A percentile compares a stretch with the other conserved stretches of the same genome.
Conservation (phyloP, 257 asterid species). For the Coffea canephora region DNA sequence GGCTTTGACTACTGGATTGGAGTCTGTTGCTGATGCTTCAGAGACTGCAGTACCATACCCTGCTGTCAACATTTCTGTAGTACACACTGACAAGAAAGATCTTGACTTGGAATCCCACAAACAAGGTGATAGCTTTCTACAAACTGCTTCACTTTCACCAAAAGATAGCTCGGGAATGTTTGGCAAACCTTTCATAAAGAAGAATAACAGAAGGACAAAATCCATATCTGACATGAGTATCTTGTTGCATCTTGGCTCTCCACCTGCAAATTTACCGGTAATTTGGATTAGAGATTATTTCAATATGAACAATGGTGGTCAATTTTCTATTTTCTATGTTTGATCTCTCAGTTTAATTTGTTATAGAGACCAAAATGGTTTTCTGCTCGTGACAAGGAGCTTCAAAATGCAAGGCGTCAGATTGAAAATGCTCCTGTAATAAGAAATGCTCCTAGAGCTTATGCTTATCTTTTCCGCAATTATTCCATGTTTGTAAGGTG, state of each 20-base stretch:
- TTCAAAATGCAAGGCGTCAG: slow-evolving; percentile 38
- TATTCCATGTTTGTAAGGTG: slow-evolving; percentile 55
- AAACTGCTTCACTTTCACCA: slow-evolving; percentile 22
- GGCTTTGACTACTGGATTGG: slow-evolving; percentile 3
- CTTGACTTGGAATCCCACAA: not conserved
- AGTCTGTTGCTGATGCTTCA: slow-evolving; percentile 7
- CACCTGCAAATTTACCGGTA: slow-evolving; percentile 34
- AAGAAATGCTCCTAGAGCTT: slow-evolving; percentile 33
- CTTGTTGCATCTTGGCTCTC: slow-evolving; percentile 30
- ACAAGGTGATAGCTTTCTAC: slow-evolving; percentile 12
- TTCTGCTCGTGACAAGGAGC: slow-evolving; percentile 49
- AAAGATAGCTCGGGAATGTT: slow-evolving; percentile 22
- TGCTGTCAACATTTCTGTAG: not conserved
- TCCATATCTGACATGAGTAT: slow-evolving; percentile 47
- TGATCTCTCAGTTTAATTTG: slow-evolving; percentile 24
- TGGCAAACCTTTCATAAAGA: slow-evolving; percentile 16
- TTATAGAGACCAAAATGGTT: slow-evolving; percentile 42
- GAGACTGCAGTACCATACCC: not conserved
- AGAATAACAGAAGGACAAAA: slow-evolving; percentile 29
- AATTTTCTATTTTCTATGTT: slow-evolving; percentile 5
- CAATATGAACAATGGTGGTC: not conserved
- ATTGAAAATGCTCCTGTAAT: slow-evolving; percentile 43
- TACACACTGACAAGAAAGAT: slow-evolving; percentile 11
- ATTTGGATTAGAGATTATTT: slow-evolving; percentile 20
- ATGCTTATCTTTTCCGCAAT: slow-evolving; percentile 49